phyloP scores from a whole-genome alignment of 2,329 filamentous ascomycete genomes.

The Hymenoscyphus scutula region DNA sequence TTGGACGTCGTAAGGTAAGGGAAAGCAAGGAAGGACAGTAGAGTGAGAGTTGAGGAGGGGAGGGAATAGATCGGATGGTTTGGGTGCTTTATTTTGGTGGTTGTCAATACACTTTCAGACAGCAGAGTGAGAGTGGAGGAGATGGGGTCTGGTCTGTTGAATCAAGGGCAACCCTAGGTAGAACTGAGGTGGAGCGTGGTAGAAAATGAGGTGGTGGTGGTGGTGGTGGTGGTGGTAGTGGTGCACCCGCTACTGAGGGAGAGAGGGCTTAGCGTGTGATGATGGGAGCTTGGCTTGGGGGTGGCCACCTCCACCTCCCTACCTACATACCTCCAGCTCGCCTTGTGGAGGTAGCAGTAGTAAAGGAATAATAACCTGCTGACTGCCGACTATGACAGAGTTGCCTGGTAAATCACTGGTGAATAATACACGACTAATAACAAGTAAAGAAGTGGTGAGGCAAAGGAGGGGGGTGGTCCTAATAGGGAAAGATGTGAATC shows the following conservation, averaged over 20 bases:
- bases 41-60: background rate
- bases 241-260: no score
- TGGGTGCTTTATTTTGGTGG: background rate
- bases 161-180: background rate
- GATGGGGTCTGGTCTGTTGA: background rate
- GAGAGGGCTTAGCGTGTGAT: background rate
- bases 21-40: background rate
- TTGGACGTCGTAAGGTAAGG: background rate
- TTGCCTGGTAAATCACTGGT: background rate
- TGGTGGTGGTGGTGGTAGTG: no score
- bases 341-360: no score
- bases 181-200: no score
- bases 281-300: no score
- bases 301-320: background rate
- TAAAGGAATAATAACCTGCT: no score
- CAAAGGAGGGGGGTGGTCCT: background rate
- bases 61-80: no score
- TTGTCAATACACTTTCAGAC: background rate
- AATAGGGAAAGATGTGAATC: conserved; percentile 1
- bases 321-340: no score
- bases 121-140: background rate
- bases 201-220: no score
- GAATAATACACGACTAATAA: no score
- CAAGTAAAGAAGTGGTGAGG: no score
- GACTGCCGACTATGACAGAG: background rate